Evolutionary conservation across 768 basidiomycete species (phyloP).

Genomic region (Boletus subparvulus): DNA sequence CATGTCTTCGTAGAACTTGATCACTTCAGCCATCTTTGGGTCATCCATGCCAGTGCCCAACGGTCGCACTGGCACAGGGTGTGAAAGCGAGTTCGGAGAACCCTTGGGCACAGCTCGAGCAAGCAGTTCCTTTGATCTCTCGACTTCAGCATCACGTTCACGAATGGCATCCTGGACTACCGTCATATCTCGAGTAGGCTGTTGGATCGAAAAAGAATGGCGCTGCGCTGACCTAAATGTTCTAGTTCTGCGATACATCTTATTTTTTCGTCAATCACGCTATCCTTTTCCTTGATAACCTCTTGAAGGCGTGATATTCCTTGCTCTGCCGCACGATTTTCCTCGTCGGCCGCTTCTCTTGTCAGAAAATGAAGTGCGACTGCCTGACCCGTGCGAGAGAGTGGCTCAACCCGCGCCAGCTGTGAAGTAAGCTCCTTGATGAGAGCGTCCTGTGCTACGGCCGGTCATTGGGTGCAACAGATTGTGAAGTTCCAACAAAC

Average conservation of each 20-base stretch:
- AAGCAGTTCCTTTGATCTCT: constrained; percentile 46
- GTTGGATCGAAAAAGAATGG: background rate
- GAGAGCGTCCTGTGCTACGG: constrained; percentile 54
- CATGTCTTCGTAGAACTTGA: constrained; percentile 82
- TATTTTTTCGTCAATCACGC: constrained; percentile 43
- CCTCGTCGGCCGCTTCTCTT: constrained; percentile 70
- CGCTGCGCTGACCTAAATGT: constrained; percentile 43
- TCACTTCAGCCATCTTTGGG: constrained; percentile 56
- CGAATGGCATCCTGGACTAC: constrained; percentile 51
- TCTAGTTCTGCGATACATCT: constrained; percentile 47
- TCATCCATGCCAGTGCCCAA: constrained; percentile 49
- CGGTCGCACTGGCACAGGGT: constrained; percentile 35
- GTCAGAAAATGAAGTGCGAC: constrained; percentile 66
- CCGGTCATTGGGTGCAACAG: constrained; percentile 3
- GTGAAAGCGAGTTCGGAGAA: constrained; percentile 37
- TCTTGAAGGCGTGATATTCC: constrained; percentile 47
- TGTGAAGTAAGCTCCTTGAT: constrained; percentile 50
- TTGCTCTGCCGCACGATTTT: constrained; percentile 52
- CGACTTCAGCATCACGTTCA: constrained; percentile 65
- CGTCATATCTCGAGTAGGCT: background rate
- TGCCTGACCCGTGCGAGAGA: constrained; percentile 48
- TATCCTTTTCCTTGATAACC: constrained; percentile 43
- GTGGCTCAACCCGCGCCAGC: constrained; percentile 53
- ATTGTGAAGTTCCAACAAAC: constrained; percentile 35
- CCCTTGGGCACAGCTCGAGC: constrained; percentile 43